Evolutionary conservation across 306 rosid genomes (phyloP).

Genomic region (Nissolia schottii): DNA sequence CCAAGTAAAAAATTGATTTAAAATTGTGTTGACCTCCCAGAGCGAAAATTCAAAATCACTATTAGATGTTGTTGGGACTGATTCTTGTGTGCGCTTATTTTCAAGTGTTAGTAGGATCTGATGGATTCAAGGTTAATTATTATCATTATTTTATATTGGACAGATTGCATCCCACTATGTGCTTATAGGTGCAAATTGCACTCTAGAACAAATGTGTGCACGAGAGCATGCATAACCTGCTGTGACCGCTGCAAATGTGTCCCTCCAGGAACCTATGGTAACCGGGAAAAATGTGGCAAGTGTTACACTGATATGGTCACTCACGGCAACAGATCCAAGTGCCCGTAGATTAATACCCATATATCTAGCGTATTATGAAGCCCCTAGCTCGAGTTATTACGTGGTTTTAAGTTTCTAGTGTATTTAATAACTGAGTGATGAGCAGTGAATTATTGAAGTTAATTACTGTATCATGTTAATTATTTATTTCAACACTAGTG

Average conservation of each 20-base stretch:
- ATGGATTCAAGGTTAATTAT: background rate
- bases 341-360: too few species aligned
- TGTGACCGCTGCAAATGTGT: conserved; percentile 89
- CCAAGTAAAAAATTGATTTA: too few species aligned
- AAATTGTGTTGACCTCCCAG: too few species aligned
- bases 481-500: conserved; percentile 9
- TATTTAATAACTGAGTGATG: background rate
- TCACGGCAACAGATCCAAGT: conserved; percentile 59
- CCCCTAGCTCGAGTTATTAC: background rate
- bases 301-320: conserved; percentile 84
- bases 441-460: background rate
- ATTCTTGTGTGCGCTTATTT: background rate
- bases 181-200: conserved; percentile 51
- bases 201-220: conserved; percentile 53
- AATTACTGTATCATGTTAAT: background rate
- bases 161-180: conserved; percentile 77
- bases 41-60: too few species aligned
- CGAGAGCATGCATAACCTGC: conserved; percentile 78
- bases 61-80: too few species aligned
- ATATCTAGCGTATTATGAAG: too few species aligned
- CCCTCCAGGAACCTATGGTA: conserved; percentile 90
- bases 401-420: conserved; percentile 9
- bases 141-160: background rate
- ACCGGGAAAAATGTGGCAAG: conserved; percentile 76
- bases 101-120: background rate